Evolutionary conservation across 2,329 filamentous ascomycete genomes (phyloP), one percentile per base, ranked within the genome.

Genomic region (Trichoderma aggressivum): DNA sequence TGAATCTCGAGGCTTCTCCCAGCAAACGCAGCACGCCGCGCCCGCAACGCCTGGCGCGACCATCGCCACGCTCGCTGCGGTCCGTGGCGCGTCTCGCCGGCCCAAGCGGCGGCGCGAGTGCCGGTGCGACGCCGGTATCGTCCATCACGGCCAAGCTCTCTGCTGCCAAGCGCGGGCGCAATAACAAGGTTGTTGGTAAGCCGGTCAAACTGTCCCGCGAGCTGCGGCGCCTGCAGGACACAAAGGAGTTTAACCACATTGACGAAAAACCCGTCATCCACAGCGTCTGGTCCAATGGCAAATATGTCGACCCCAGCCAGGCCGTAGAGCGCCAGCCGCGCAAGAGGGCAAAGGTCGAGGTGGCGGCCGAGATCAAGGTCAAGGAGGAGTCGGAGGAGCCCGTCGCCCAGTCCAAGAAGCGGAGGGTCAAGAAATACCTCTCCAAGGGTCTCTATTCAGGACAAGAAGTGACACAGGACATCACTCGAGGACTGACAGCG

Each of bases 401-500:
- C 28, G 75, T 79, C 7, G 77, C 80, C 12, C 76, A 80, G 30
- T 74, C 74, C 11, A 83, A 81, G 73, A 81, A 83, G 74, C 83
- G 86, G 70, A 85, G 84, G 47, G 82, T 85, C 65, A 97, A 97
- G 84, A 90, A 90, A 75, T 98, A 92, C 88, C 84, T 97, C 68
- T 85, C 86, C 66, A 92, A 94, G 79, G 96, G 95, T 11, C 85
- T 98, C 16, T 98, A 97, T 77, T 91, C 93, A 0, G 96, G 96
- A 32, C 95, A 98, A 79, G 86, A 90, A 34, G 82, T 81, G 7
- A 86, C 87, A 0, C 74, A 78, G 7, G 85, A 88, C 70, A 78
- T 83, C 8, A 79, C 79, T 59, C 82, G 84, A 75, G 85, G 86
- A 5, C 80, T 89, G n/a, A 85, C 82, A 3, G 69, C 80, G 2